phyloP scores from a whole-genome alignment of 2,329 filamentous ascomycete genomes.

The Blastomyces silverae region DNA sequence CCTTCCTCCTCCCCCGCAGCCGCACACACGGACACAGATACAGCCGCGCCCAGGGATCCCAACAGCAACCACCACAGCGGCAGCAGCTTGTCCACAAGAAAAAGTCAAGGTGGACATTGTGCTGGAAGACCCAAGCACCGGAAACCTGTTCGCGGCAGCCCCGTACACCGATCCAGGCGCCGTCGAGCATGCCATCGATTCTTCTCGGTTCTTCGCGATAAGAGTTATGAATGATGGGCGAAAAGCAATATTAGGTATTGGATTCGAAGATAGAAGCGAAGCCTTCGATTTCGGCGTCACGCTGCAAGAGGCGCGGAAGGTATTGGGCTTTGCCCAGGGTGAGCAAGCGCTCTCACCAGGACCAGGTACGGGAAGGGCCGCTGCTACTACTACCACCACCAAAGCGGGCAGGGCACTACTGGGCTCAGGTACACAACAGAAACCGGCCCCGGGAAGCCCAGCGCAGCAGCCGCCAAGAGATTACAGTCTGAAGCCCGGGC shows the following conservation, averaged over 20 bases:
- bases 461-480: slow-evolving; percentile 49
- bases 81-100: slow-evolving; percentile 39
- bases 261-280: slow-evolving; percentile 78
- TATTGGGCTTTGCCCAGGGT: slow-evolving; percentile 54
- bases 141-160: slow-evolving; percentile 74
- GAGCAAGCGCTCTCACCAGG: slow-evolving; percentile 14
- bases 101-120: slow-evolving; percentile 66
- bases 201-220: slow-evolving; percentile 75
- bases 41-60: slow-evolving; percentile 20
- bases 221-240: slow-evolving; percentile 69
- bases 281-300: slow-evolving; percentile 80
- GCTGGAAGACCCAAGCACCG: slow-evolving; percentile 66
- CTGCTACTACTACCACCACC: slow-evolving; percentile 21
- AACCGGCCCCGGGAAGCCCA: slow-evolving; percentile 19
- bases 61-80: slow-evolving; percentile 17
- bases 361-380: slow-evolving; percentile 16
- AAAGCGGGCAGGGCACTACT: background rate
- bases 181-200: slow-evolving; percentile 74
- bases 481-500: slow-evolving; percentile 79
- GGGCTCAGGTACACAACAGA: slow-evolving; percentile 1
- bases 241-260: slow-evolving; percentile 74
- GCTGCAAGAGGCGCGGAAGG: slow-evolving; percentile 68
- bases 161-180: slow-evolving; percentile 61
- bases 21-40: slow-evolving; percentile 19
- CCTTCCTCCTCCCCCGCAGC: slow-evolving; percentile 15